phyloP scores from a whole-genome alignment of 106 monocot genomes.

The Alisma plantagoaquatica region DNA sequence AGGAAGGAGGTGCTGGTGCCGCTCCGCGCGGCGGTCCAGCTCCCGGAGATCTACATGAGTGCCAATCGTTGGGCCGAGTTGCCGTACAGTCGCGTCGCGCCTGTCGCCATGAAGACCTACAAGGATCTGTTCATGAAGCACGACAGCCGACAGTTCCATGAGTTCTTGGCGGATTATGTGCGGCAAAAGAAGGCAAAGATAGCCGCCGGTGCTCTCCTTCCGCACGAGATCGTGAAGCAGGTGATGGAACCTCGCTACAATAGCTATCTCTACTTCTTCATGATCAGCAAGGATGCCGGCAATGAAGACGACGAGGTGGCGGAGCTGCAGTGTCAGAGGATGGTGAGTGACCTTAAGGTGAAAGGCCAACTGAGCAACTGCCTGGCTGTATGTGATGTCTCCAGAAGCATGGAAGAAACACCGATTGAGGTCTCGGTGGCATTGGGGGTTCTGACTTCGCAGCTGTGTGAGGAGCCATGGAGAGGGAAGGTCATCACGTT shows the following conservation, averaged over 20 bases:
- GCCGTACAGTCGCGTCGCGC: slow-evolving; percentile 65
- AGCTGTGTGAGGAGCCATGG: slow-evolving; percentile 77
- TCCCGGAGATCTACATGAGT: slow-evolving; percentile 66
- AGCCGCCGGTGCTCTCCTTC: slow-evolving; percentile 60
- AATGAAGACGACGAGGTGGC: slow-evolving; percentile 21
- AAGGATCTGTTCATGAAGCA: slow-evolving; percentile 46
- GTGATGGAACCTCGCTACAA: no score
- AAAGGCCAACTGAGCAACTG: slow-evolving; percentile 48
- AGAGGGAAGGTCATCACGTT: slow-evolving; percentile 62
- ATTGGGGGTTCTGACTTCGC: slow-evolving; percentile 47
- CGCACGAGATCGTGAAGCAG: slow-evolving; percentile 66
- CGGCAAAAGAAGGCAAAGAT: slow-evolving; percentile 52
- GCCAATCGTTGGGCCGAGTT: slow-evolving; percentile 31
- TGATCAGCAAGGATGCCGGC: no score
- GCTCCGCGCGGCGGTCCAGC: slow-evolving; percentile 36
- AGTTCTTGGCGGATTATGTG: slow-evolving; percentile 31
- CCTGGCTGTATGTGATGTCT: slow-evolving; percentile 70
- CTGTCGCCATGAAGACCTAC: slow-evolving; percentile 82
- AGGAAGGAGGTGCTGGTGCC: slow-evolving; percentile 52
- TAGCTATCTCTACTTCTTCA: background rate
- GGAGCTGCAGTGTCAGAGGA: slow-evolving; percentile 65
- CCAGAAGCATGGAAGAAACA: slow-evolving; percentile 44
- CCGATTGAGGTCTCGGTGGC: slow-evolving; percentile 66
- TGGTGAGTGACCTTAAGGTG: slow-evolving; percentile 38
- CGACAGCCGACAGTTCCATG: slow-evolving; percentile 30